Evolutionary conservation across 805 yeast species (phyloP), one percentile per base, ranked within the genome.

Genomic region (Myxozyma neotropica): DNA sequence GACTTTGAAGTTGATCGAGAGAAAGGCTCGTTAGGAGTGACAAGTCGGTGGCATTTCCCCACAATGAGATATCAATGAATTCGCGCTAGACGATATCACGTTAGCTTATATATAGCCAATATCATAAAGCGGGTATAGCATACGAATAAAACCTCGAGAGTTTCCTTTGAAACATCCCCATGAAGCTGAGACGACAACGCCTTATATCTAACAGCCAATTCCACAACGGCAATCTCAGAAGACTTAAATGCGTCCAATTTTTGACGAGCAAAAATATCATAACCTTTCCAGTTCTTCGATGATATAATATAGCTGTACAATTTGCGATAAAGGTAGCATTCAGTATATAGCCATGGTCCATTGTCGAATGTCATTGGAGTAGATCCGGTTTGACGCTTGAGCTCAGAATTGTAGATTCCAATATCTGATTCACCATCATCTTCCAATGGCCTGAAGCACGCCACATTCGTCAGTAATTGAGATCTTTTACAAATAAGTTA

Each of bases 41-140:
- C 70, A 94, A 80, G 73, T 94, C 99, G 3, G 97, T 89, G 19
- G 98, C 97, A 73, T 94, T 94, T 27, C 99, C 99, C 99, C 99
- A 94, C 55, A 94, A 75, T 0, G 97, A 89, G 56, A 93, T 83
- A 71, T 91, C 96, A 44, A 88, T 75, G 63, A 92, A 88, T 72
- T 94, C 99, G 62, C 79, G 82, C 77, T 91, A 92, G 46, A 90
- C 21, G 12, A 13, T 7, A 10, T 10, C 19, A 38, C 19, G 40
- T 27, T 39, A 75, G 12, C 86, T 15, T 36, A 26, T 24, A 58
- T 78, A 81, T n/a, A 67, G 2, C 63, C 59, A 1, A 55, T 29
- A 12, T 3, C 24, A 29, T 27, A 27, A 3, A 48, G 43, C 23
- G 5, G 42, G 33, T 29, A 38, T 6, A 15, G 55, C 47, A 6